Percentiles rank a stretch among this genome's conserved stretches.
These are phyloP conservation scores for Chenopodium suecicum DNA, from an alignment of 148 eudicot species.

Conservation along the genomic window DNA sequence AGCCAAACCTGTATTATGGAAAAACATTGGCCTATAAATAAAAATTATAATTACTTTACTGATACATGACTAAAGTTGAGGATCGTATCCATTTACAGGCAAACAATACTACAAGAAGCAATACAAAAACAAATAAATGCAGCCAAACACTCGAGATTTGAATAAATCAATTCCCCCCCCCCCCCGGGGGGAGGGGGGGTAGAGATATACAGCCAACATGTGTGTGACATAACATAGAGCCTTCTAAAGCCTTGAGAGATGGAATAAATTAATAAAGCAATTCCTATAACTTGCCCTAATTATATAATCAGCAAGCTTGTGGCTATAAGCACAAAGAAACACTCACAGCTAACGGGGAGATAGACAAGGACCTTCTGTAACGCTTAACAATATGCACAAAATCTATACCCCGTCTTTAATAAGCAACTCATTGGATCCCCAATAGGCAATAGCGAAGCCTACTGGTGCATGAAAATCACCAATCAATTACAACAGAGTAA, in stretches of 20 bases:
- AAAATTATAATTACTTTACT: not conserved
- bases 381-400: too few relatives aligned
- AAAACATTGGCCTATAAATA: not conserved
- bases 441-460: not conserved
- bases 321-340: not conserved
- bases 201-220: too few relatives aligned
- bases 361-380: not conserved
- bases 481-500: not conserved
- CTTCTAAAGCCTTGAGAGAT: not conserved
- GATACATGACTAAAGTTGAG: not conserved
- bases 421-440: not conserved
- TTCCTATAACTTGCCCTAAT: not conserved
- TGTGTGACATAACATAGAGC: not conserved
- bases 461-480: not conserved
- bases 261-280: not conserved
- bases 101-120: not conserved
- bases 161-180: too few relatives aligned
- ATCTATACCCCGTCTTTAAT: not conserved
- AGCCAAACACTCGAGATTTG: too few relatives aligned
- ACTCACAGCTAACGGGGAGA: not conserved
- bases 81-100: too few relatives aligned
- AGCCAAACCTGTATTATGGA: constrained; percentile 61
- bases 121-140: not conserved
- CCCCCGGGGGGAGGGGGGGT: too few relatives aligned
- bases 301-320: not conserved